A percentile compares a stretch with the other conserved stretches of the same genome.
These are phyloP conservation scores for Coriolopsis trogii DNA, from an alignment of 1,284 basidiomycete species.

Conservation along the genomic window DNA sequence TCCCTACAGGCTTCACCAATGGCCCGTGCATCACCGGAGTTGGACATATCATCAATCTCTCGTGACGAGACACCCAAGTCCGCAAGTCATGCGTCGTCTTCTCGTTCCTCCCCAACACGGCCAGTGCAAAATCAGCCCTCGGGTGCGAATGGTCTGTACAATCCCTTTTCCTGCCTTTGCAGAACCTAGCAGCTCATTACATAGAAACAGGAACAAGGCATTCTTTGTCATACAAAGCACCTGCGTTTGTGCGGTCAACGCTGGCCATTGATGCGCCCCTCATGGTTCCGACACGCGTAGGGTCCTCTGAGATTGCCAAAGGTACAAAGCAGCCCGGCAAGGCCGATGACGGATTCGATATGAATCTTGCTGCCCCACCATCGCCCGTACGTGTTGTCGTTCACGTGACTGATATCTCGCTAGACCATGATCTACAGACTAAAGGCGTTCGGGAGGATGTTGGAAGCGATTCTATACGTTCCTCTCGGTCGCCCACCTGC, in stretches of 20 bases:
- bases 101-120: too few relatives aligned
- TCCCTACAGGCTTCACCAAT: too few relatives aligned
- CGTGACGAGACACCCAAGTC: too few relatives aligned
- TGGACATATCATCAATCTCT: too few relatives aligned
- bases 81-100: conserved; percentile 12
- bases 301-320: background rate
- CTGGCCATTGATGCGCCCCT: conserved; percentile 20
- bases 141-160: too few relatives aligned
- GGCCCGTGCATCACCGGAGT: too few relatives aligned
- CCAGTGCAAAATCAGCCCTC: too few relatives aligned
- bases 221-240: conserved; percentile 11
- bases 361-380: conserved; percentile 13
- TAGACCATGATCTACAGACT: conserved; percentile 8
- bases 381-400: conserved; percentile 10
- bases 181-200: too few relatives aligned
- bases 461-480: background rate
- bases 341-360: conserved; percentile 8
- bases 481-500: background rate
- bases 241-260: conserved; percentile 21
- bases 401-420: background rate
- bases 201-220: background rate
- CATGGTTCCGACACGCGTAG: conserved; percentile 8
- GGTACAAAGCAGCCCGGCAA: background rate
- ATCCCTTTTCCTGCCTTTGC: too few relatives aligned
- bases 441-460: conserved; percentile 3